Conservation (phyloP, 176 grass and related monocot genomes). For the Phoenix roebelenii region DNA sequence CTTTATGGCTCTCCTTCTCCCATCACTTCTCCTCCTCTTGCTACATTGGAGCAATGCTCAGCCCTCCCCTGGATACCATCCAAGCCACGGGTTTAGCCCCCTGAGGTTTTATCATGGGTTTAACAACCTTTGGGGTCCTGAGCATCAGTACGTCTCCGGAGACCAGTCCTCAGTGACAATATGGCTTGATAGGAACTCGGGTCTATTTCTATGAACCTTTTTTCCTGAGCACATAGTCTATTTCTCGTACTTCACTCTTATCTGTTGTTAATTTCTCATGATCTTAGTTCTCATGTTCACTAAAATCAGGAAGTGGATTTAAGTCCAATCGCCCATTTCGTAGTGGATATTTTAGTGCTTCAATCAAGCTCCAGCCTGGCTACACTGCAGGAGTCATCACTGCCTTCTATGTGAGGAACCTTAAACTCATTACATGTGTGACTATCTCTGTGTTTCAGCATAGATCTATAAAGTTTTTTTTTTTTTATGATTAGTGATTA, state of each 20-base stretch:
- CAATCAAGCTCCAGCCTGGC: slow-evolving; percentile 45
- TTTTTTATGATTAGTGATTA: too few species aligned
- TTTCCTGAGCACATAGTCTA: neutral
- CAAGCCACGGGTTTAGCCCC: slow-evolving; percentile 23
- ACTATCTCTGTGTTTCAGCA: too few species aligned
- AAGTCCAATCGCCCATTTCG: slow-evolving; percentile 40
- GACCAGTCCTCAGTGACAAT: slow-evolving; percentile 33
- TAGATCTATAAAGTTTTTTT: too few species aligned
- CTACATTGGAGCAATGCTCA: slow-evolving; percentile 16
- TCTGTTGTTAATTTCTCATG: neutral
- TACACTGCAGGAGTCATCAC: slow-evolving; percentile 80
- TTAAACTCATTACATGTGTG: too few species aligned
- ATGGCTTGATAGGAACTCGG: slow-evolving; percentile 57
- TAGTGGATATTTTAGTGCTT: slow-evolving; percentile 49
- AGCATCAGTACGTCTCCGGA: slow-evolving; percentile 34
- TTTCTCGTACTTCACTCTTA: neutral
- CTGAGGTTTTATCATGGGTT: slow-evolving; percentile 34
- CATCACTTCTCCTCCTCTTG: slow-evolving; percentile 4
- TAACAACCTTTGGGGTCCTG: slow-evolving; percentile 44
- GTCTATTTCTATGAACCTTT: neutral
- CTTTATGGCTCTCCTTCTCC: neutral
- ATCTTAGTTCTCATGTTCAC: neutral
- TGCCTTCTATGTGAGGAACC: slow-evolving; percentile 46
- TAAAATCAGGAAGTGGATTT: slow-evolving; percentile 49
- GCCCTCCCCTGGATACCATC: slow-evolving; percentile 41